Base-by-base conservation (phyloP, 176 grass and related monocot genomes). In the Triticum timopheevii region DNA sequence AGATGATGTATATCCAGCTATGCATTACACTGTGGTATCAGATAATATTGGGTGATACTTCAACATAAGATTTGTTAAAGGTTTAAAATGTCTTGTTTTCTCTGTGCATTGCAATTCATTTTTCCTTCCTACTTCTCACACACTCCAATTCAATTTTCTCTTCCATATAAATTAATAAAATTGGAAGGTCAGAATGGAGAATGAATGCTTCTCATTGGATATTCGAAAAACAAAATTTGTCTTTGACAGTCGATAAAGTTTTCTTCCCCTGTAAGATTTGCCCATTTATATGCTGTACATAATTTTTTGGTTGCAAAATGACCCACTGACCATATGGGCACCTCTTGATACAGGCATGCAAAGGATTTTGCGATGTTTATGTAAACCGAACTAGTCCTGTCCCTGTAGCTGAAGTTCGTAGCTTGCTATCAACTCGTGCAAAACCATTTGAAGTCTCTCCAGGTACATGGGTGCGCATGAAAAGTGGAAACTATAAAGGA, bases 401-500 rank as follows among this genome's bases (percentile, higher is more conserved):
- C 81, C 90, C 94, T 17, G 80, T 65, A 87, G 85, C 84, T 83
- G 97, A 99, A 73, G 87, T 96, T 87, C 92, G 92, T 85, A 90
- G 91, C 39, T 88, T 99, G 87, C 83, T 99, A 86, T 88, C 92
- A 20, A 90, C 66, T 73, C 88, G 90, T 16, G 86, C 81, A 61
- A 96, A 96, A 93, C 89, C 90, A 80, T 90, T 80, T 79, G 88
- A 85, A 80, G 54, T 94, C 83, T 93, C 94, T 88, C 65, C 67
- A 68, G 97, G 94, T 84, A 83, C 92, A 85, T 99, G 97, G 97
- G 92, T 99, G 59, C 94, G 90, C 73, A 67, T 99, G 87, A 99
- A 96, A 81, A 91, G 39, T 87, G 97, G 97, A 39, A 99, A 94
- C 74, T 99, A 99, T 82, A 99, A 99, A 96, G 94, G 90, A 80